Percentiles rank a stretch among this genome's conserved stretches.
Conservation (phyloP, 495 filamentous ascomycete species). For the Penicillium atrosanguineum region DNA sequence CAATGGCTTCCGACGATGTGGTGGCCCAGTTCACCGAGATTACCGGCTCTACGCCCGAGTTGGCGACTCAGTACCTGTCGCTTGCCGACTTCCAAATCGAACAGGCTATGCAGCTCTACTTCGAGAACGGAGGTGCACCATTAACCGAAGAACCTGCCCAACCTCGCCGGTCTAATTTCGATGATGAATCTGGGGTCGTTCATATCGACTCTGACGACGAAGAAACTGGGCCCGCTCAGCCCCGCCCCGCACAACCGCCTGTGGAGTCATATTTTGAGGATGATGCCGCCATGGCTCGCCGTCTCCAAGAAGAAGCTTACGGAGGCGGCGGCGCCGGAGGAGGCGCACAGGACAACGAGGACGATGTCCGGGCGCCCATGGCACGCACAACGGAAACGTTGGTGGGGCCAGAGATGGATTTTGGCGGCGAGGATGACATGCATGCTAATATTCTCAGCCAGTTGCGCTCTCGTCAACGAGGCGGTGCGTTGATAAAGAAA, state of each 20-base stretch:
- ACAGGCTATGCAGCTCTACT: slow-evolving; percentile 87
- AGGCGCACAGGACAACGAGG: slow-evolving; percentile 36
- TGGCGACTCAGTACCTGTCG: slow-evolving; percentile 75
- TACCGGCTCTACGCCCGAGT: slow-evolving; percentile 60
- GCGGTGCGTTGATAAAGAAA: slow-evolving; percentile 35
- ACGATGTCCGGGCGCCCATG: slow-evolving; percentile 85
- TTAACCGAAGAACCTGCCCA: slow-evolving; percentile 39
- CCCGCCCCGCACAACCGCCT: slow-evolving; percentile 6
- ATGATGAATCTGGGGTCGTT: slow-evolving; percentile 61
- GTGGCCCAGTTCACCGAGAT: slow-evolving; percentile 56
- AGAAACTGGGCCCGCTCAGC: slow-evolving; percentile 35
- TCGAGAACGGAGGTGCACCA: slow-evolving; percentile 67
- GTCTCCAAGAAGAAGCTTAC: slow-evolving; percentile 91
- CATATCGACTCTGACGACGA: slow-evolving; percentile 73
- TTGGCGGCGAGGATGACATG: slow-evolving; percentile 58
- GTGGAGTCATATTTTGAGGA: slow-evolving; percentile 58
- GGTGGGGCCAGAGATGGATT: slow-evolving; percentile 65
- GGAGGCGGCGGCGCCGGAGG: slow-evolving; percentile 39
- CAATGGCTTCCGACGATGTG: slow-evolving; percentile 61
- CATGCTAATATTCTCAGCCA: slow-evolving; percentile 65
- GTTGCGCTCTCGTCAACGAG: slow-evolving; percentile 52
- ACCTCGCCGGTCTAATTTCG: slow-evolving; percentile 27
- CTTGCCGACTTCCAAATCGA: slow-evolving; percentile 77
- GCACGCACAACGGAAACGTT: slow-evolving; percentile 88
- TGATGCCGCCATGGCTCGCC: slow-evolving; percentile 89